Evolutionary conservation across 2,329 filamentous ascomycete species (phyloP).

Genomic region (Fusarium succisae): DNA sequence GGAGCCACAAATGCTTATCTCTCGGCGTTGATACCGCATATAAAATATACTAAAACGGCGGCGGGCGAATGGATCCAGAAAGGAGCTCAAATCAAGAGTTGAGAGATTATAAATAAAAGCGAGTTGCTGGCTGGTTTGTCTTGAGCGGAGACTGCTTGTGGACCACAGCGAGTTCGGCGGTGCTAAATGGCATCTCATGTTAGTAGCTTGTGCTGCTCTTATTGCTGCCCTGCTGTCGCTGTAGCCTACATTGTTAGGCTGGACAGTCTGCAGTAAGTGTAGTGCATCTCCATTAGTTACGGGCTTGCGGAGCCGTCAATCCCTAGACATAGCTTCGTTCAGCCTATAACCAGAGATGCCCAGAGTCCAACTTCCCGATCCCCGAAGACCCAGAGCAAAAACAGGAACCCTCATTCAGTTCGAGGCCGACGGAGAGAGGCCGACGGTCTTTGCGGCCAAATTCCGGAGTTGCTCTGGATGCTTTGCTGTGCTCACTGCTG

Average conservation of each 20-base stretch:
- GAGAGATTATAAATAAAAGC: conserved; percentile 45
- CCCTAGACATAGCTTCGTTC: conserved; percentile 12
- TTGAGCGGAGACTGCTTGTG: conserved; percentile 35
- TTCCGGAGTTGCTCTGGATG: conserved; percentile 11
- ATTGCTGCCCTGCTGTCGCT: neutral
- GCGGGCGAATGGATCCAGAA: conserved; percentile 28
- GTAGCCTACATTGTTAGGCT: neutral
- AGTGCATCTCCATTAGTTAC: conserved; percentile 5
- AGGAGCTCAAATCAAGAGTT: conserved; percentile 38
- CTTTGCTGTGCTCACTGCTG: neutral
- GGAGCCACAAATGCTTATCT: conserved; percentile 39
- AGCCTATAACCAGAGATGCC: conserved; percentile 16
- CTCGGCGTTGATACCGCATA: conserved; percentile 15
- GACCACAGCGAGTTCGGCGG: conserved; percentile 40
- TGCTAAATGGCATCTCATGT: conserved; percentile 21
- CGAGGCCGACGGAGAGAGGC: conserved; percentile 12
- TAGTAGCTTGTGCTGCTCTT: neutral
- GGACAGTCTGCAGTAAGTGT: neutral
- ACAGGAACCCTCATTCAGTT: conserved; percentile 1
- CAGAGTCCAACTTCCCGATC: conserved; percentile 26
- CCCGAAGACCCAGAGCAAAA: conserved; percentile 20
- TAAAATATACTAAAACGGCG: conserved; percentile 19
- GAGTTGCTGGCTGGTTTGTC: conserved; percentile 22
- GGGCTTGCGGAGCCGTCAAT: conserved; percentile 36
- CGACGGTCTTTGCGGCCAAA: conserved; percentile 28